A percentile compares a stretch with the other conserved stretches of the same genome.
phyloP scores from a whole-genome alignment of 768 basidiomycete genomes.

The Chalciporus piperatus region DNA sequence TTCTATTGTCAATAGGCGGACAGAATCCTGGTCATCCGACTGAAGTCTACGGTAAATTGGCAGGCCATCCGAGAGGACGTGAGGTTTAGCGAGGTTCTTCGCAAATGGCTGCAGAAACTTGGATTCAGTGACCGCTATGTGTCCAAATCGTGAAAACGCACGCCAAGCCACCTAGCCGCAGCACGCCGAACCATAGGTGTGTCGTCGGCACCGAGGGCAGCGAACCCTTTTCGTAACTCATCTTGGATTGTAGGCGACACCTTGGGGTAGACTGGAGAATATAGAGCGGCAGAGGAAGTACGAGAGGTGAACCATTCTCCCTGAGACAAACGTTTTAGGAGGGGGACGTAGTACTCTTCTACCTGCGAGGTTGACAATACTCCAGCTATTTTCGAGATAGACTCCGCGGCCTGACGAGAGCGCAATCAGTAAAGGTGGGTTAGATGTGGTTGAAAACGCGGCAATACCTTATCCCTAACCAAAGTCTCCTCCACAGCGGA shows the following conservation, averaged over 20 bases:
- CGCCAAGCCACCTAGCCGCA: constrained; percentile 94
- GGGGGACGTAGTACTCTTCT: constrained; percentile 88
- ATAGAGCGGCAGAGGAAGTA: constrained; percentile 92
- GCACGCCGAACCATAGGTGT: constrained; percentile 98
- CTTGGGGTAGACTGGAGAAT: constrained; percentile 84
- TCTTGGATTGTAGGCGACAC: constrained; percentile 73
- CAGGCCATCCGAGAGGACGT: constrained; percentile 83
- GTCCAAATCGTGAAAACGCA: constrained; percentile 41
- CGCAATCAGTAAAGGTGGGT: constrained; percentile 2
- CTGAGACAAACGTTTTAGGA: constrained; percentile 81
- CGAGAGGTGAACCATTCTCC: constrained; percentile 99
- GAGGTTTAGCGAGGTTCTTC: constrained; percentile 72
- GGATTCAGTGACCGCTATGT: constrained; percentile 10
- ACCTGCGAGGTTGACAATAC: constrained; percentile 76
- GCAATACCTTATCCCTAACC: constrained; percentile 89
- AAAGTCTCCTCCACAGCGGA: constrained; percentile 97
- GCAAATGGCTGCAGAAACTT: constrained; percentile 59
- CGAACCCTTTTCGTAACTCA: constrained; percentile 84
- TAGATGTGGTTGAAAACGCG: not conserved
- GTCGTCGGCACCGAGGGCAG: constrained; percentile 83
- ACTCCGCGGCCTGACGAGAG: constrained; percentile 79
- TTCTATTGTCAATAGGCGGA: constrained; percentile 91
- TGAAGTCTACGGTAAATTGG: constrained; percentile 93
- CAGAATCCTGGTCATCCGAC: constrained; percentile 96
- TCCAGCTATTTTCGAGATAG: constrained; percentile 84